Conservation (phyloP, 768 basidiomycete species). For the Rhizopogon roseolus region DNA sequence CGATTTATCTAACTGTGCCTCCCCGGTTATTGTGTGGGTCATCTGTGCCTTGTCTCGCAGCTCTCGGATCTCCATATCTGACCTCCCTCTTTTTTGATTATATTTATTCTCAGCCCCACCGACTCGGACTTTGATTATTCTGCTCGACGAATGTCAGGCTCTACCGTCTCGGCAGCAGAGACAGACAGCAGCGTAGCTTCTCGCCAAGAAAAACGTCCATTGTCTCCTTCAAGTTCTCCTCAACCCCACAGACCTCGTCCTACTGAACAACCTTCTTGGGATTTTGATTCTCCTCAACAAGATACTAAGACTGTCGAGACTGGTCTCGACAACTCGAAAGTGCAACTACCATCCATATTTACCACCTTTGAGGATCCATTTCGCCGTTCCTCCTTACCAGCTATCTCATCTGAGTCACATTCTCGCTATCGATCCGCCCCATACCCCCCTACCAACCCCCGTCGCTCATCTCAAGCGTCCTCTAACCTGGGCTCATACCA, state of each 20-base stretch:
- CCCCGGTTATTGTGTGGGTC: slow-evolving; percentile 44
- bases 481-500: slow-evolving; percentile 42
- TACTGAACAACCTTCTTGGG: slow-evolving; percentile 21
- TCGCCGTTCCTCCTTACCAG: slow-evolving; percentile 60
- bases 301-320: slow-evolving; percentile 39
- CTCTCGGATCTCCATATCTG: slow-evolving; percentile 11
- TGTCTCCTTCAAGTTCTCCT: slow-evolving; percentile 47
- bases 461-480: slow-evolving; percentile 41
- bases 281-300: slow-evolving; percentile 20
- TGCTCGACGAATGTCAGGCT: slow-evolving; percentile 72
- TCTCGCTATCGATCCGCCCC: slow-evolving; percentile 51
- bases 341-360: slow-evolving; percentile 73
- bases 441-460: slow-evolving; percentile 45
- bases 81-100: slow-evolving; percentile 2
- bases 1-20: slow-evolving; percentile 43
- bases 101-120: slow-evolving; percentile 27
- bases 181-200: slow-evolving; percentile 57
- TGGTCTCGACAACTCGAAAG: slow-evolving; percentile 43
- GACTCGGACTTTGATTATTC: slow-evolving; percentile 50
- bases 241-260: slow-evolving; percentile 46
- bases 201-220: slow-evolving; percentile 53
- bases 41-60: slow-evolving; percentile 10
- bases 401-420: slow-evolving; percentile 35
- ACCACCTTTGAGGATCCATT: slow-evolving; percentile 60
- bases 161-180: slow-evolving; percentile 64